Base-by-base conservation (phyloP, 2,329 filamentous ascomycete species). In the Delphinella strobiligena region DNA sequence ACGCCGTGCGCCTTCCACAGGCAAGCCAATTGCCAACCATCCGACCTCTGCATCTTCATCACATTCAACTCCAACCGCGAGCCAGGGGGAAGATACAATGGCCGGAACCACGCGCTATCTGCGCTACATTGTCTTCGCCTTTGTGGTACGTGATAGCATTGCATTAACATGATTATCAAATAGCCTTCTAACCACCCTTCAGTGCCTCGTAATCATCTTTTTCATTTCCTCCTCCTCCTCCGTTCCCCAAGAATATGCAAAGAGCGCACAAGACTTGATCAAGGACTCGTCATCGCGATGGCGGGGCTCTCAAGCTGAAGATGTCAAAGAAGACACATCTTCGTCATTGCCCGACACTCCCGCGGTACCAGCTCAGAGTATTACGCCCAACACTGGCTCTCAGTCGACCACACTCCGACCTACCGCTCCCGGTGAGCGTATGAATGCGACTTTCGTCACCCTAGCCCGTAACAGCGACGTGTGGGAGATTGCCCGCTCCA, bases 371-470 rank as follows among this genome's bases (percentile, higher is more conserved):
- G 41, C 42, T 14, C 37, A 41, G 30, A 44, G 41, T 36, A 58
- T 51, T 29, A 53, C 56, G 16, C 56, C 54, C 32, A 59, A 57
- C 48, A 43, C 42, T 38, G n/a, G n/a, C n/a, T 41, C 48, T 47
- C 41, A 60, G 54, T 5, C 58, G 51, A 31, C 61, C 55, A 39
- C 62, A 56, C 39, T 52, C 50, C 53, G 60, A 15, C 56, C 61
- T 14, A 70, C 71, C 22, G 72, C 74, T 11, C 67, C 75, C 9
- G 81, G 81, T 37, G 75, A 78, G 45, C 82, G 85, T 54, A 85
- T 93, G 72, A 98, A 98, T 63, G 91, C 93, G 37, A 98, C 91
- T 9, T 98, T 98, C 56, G 87, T 98, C 38, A 94, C 88, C 16
- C 75, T 98, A 45, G 91, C 91, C 39, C 81, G 91, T 54, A 98